Base-by-base conservation (phyloP, 2,329 filamentous ascomycete species). In the Fusarium algeriense region DNA sequence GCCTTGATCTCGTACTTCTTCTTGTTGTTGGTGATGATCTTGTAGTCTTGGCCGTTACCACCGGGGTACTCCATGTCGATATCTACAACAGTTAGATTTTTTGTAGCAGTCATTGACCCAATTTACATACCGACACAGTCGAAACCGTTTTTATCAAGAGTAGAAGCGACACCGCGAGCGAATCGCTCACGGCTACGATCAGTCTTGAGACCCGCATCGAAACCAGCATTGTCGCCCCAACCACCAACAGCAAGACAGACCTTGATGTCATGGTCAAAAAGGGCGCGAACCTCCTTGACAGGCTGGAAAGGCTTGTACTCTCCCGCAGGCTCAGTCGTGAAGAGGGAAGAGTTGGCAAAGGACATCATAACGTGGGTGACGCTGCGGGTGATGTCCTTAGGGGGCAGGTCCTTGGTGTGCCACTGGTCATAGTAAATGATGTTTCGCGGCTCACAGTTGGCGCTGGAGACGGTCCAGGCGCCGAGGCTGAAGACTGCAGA, bases 41-140 rank as follows among this genome's bases (percentile, higher is more conserved):
- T 91, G 83, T 93, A 93, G 79, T 93, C 90, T 34, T 89, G 85
- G 35, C 90, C 91, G 71, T 93, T 93, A 40, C 91, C 91, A 19
- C 85, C 86, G 2, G 82, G 80, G 53, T 85, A 89, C 67, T 88
- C 91, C 90, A 91, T 92, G 75, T 93, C 91, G 44, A 93, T 84
- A 67, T 93, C 91, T 79, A 1, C 14, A 5, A 6, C 1, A 2
- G 8, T 61, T 7, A 45, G 49, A n/a, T 26, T 0, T 23, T 23
- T 23, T 23, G 5, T 23, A 23, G 23, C 23, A 4, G 23, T 10
- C 11, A 32, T 4, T 11, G 30, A 23, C 23, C 23, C 7, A 5
- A 9, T 14, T 17, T 17, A 78, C 83, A 73, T 77, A 88, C 85
- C 85, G 45, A 88, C 82, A 73, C 90, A 90, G 75, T 92, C 90